A percentile compares a stretch with the other conserved stretches of the same genome.
Conservation (phyloP, 495 filamentous ascomycete genomes). For the Endocarpon pusillum region DNA sequence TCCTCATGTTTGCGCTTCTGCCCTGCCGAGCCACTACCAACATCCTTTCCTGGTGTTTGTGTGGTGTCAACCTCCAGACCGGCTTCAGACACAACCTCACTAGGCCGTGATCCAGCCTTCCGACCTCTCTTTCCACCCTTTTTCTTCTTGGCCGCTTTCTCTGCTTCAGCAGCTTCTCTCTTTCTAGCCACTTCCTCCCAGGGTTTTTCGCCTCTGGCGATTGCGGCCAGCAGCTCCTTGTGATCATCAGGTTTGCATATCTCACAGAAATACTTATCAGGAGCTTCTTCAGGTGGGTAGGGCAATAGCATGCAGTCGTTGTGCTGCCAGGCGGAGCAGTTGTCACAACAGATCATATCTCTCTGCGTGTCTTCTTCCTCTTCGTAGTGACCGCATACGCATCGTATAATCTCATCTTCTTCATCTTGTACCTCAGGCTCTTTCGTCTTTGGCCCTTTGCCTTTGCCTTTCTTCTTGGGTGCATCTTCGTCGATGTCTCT, state of each 20-base stretch:
- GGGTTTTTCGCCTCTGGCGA: constrained; percentile 62
- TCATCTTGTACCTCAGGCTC: constrained; percentile 40
- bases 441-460: constrained; percentile 38
- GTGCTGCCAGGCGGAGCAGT: constrained; percentile 87
- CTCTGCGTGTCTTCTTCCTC: constrained; percentile 67
- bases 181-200: constrained; percentile 54
- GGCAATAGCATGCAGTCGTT: constrained; percentile 85
- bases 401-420: constrained; percentile 65
- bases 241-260: constrained; percentile 73
- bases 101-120: constrained; percentile 18
- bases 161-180: constrained; percentile 32
- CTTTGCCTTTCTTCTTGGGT: constrained; percentile 41
- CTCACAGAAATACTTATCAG: constrained; percentile 78
- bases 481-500: constrained; percentile 44
- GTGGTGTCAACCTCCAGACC: constrained; percentile 9
- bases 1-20: constrained; percentile 1
- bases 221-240: constrained; percentile 50
- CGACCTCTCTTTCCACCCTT: constrained; percentile 32
- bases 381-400: constrained; percentile 76
- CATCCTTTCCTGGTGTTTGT: constrained; percentile 16
- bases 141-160: constrained; percentile 27
- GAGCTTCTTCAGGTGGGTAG: constrained; percentile 55
- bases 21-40: background rate
- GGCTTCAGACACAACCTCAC: constrained; percentile 18
- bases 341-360: constrained; percentile 83